phyloP scores from a whole-genome alignment of 495 filamentous ascomycete genomes.

The Xanthoparmelia taractica region DNA sequence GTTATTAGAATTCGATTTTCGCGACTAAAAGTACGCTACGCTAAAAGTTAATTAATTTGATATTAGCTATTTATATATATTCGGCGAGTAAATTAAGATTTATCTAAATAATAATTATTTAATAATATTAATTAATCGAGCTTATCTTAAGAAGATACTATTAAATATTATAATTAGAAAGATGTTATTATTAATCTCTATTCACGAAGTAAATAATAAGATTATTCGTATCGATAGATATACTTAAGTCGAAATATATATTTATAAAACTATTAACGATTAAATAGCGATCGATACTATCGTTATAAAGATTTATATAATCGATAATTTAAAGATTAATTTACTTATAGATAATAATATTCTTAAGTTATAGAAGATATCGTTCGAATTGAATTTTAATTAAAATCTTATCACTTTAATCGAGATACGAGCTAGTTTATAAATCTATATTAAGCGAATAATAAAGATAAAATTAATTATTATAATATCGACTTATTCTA shows the following conservation, averaged over 20 bases:
- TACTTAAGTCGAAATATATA: not conserved
- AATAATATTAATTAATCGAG: no score
- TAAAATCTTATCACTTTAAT: not conserved
- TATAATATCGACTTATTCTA: not conserved
- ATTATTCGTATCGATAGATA: not conserved
- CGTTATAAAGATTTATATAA: not conserved
- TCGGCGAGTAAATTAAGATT: no score
- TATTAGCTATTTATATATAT: no score
- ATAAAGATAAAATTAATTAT: not conserved
- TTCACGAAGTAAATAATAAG: not conserved
- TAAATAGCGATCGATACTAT: not conserved
- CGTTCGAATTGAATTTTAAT: not conserved
- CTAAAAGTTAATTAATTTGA: no score
- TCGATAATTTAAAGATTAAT: not conserved
- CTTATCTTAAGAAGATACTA: not conserved
- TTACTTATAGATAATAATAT: not conserved
- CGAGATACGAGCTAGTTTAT: no score
- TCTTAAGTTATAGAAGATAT: not conserved
- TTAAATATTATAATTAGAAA: not conserved
- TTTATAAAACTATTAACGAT: not conserved
- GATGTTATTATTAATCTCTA: no score
- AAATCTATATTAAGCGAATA: not conserved
- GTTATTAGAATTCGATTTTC: no score
- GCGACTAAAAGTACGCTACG: no score
- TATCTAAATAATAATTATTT: no score